Conservation (phyloP, 2,329 filamentous ascomycete species). For the Colletotrichum sp. region DNA sequence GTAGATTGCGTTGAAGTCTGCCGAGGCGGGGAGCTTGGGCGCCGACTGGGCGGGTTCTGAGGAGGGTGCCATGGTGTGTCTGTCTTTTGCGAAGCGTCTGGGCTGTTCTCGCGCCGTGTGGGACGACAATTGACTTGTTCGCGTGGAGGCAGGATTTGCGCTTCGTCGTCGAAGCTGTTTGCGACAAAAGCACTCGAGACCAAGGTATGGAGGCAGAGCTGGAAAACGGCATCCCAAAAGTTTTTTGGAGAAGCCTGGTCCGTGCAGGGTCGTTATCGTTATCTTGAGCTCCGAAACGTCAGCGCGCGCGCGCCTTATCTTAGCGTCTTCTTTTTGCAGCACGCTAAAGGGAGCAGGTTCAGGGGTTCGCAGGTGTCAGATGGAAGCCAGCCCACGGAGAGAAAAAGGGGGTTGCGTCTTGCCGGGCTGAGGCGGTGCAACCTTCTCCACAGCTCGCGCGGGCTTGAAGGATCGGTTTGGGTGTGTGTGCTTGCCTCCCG, state of each 20-base stretch:
- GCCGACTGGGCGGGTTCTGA: conserved; percentile 16
- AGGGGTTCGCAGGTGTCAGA: neutral
- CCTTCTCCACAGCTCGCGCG: neutral
- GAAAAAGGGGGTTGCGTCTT: neutral
- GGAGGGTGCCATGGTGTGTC: neutral
- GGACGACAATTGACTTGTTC: neutral
- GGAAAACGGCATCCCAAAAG: neutral
- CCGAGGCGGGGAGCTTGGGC: conserved; percentile 33
- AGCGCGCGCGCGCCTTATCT: neutral
- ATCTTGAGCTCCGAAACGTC: neutral
- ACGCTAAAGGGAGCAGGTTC: neutral
- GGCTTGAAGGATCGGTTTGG: neutral
- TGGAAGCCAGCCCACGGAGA: neutral
- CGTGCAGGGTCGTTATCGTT: neutral
- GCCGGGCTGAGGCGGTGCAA: neutral
- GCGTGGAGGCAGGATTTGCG: neutral
- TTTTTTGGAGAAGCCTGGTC: neutral
- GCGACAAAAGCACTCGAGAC: neutral
- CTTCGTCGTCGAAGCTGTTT: neutral
- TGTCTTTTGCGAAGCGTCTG: neutral
- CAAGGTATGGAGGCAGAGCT: neutral
- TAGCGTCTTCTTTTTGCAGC: neutral
- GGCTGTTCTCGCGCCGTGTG: neutral
- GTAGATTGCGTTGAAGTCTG: conserved; percentile 41
- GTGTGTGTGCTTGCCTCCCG: neutral